phyloP scores from a whole-genome alignment of 805 yeast genomes.

The Dipodascus geniculatus region DNA sequence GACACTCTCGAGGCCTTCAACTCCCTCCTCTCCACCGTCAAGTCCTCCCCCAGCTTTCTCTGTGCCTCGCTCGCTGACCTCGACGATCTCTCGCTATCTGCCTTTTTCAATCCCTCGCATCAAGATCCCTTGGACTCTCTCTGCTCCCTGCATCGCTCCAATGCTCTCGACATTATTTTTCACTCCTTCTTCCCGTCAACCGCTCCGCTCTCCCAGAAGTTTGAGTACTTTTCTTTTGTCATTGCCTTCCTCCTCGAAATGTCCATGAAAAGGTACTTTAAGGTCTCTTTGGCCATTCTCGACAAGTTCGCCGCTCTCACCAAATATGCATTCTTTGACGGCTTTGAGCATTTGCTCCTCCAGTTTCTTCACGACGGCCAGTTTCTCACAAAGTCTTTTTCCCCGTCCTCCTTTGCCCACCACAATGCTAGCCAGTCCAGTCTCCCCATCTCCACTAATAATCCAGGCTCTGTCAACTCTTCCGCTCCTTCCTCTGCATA shows the following conservation, averaged over 20 bases:
- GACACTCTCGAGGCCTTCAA: constrained; percentile 21
- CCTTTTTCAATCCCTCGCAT: constrained; percentile 8
- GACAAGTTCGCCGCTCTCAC: constrained; percentile 11
- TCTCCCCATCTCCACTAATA: not conserved
- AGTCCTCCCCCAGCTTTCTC: constrained; percentile 26
- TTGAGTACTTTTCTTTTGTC: constrained; percentile 20
- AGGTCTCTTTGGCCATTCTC: constrained; percentile 12
- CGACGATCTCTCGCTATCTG: constrained; percentile 11
- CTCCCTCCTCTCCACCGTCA: constrained; percentile 23
- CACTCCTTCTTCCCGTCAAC: constrained; percentile 19
- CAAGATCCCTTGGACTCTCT: constrained; percentile 16
- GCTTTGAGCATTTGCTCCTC: constrained; percentile 10
- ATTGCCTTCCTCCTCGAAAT: constrained; percentile 12
- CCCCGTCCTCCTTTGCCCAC: constrained; percentile 2
- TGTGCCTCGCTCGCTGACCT: constrained; percentile 21
- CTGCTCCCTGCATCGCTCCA: constrained; percentile 14
- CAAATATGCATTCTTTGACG: constrained; percentile 5
- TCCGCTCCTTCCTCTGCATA: constrained; percentile 11
- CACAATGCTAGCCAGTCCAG: constrained; percentile 1
- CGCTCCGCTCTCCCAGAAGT: constrained; percentile 6
- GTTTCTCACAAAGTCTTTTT: constrained; percentile 10
- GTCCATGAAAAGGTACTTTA: constrained; percentile 12
- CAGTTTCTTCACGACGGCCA: constrained; percentile 15
- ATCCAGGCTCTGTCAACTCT: not conserved
- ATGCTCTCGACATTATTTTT: constrained; percentile 22